These are phyloP conservation scores for Globisporangium sylvaticum DNA, from an alignment of 352 stramenopile species.

Conservation along the genomic window DNA sequence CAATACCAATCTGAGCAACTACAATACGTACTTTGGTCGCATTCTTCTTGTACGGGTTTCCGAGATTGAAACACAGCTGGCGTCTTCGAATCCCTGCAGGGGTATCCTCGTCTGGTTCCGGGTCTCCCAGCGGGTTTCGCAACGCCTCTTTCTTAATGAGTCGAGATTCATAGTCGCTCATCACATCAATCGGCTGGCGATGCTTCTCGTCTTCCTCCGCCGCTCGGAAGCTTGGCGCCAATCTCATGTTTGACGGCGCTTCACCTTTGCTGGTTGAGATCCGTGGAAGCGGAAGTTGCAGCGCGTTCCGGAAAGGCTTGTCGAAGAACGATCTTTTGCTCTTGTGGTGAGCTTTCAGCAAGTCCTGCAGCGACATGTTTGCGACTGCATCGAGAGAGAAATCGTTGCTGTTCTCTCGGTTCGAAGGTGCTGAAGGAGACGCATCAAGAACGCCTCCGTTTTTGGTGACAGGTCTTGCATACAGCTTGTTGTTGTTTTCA, in stretches of 20 bases:
- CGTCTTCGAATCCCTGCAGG: constrained; percentile 61
- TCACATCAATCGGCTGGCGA: constrained; percentile 79
- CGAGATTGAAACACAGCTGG: constrained; percentile 83
- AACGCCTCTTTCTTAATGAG: constrained; percentile 84
- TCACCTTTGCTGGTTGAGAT: constrained; percentile 20
- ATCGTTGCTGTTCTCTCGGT: constrained; percentile 24
- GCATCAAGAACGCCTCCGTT: constrained; percentile 27
- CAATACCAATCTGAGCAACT: background rate
- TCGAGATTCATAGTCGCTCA: constrained; percentile 88
- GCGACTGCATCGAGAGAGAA: constrained; percentile 49
- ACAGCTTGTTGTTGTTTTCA: constrained; percentile 79
- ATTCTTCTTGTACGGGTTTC: constrained; percentile 88
- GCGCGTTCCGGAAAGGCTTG: constrained; percentile 30
- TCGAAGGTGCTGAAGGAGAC: constrained; percentile 30
- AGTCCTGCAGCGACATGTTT: constrained; percentile 61
- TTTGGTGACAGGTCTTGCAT: constrained; percentile 33
- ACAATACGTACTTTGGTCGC: constrained; percentile 55
- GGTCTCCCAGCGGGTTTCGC: constrained; percentile 78
- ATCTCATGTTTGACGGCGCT: constrained; percentile 27
- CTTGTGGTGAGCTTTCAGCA: constrained; percentile 47
- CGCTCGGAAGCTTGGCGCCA: constrained; percentile 55
- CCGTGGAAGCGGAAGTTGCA: constrained; percentile 35
- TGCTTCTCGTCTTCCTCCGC: constrained; percentile 81
- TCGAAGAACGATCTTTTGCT: constrained; percentile 54
- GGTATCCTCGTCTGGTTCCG: constrained; percentile 82